phyloP scores from a whole-genome alignment of 352 stramenopile genomes.

The Phytophthora foliorum region DNA sequence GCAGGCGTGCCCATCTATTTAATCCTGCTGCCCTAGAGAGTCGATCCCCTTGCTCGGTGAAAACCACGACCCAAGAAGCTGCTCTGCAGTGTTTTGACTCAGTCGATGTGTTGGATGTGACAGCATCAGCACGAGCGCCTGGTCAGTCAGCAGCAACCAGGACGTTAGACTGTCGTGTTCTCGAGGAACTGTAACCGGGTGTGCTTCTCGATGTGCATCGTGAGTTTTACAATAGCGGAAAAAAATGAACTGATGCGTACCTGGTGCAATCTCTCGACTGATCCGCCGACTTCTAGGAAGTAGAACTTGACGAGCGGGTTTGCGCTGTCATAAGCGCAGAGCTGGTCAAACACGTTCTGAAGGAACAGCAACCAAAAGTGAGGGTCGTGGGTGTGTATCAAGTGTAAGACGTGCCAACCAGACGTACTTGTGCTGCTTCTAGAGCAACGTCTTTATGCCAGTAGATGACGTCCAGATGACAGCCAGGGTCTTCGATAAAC shows the following conservation, averaged over 20 bases:
- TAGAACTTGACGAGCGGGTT: slow-evolving; percentile 60
- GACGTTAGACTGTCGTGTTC: slow-evolving; percentile 21
- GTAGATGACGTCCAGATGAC: slow-evolving; percentile 59
- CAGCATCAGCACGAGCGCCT: slow-evolving; percentile 61
- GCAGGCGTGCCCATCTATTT: slow-evolving; percentile 47
- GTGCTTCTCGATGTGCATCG: slow-evolving; percentile 26
- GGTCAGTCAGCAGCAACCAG: slow-evolving; percentile 26
- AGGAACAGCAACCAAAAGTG: slow-evolving; percentile 2
- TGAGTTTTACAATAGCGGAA: slow-evolving; percentile 35
- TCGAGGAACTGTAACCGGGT: not conserved
- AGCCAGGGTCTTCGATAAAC: slow-evolving; percentile 45
- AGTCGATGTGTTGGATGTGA: slow-evolving; percentile 60
- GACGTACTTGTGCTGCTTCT: slow-evolving; percentile 46
- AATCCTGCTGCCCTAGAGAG: slow-evolving; percentile 41
- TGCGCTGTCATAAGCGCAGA: slow-evolving; percentile 56
- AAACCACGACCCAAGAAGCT: slow-evolving; percentile 49
- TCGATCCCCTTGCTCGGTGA: slow-evolving; percentile 40
- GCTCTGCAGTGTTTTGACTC: slow-evolving; percentile 56
- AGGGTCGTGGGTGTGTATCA: not conserved
- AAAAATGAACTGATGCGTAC: slow-evolving; percentile 41
- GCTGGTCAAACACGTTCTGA: slow-evolving; percentile 52
- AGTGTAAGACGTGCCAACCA: not conserved
- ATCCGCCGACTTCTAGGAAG: slow-evolving; percentile 58
- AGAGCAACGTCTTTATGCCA: slow-evolving; percentile 50
- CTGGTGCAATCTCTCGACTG: slow-evolving; percentile 66